Evolutionary conservation across 148 eudicot species (phyloP), one percentile per base, ranked within the genome.

Genomic region (Camellia sinensis): DNA sequence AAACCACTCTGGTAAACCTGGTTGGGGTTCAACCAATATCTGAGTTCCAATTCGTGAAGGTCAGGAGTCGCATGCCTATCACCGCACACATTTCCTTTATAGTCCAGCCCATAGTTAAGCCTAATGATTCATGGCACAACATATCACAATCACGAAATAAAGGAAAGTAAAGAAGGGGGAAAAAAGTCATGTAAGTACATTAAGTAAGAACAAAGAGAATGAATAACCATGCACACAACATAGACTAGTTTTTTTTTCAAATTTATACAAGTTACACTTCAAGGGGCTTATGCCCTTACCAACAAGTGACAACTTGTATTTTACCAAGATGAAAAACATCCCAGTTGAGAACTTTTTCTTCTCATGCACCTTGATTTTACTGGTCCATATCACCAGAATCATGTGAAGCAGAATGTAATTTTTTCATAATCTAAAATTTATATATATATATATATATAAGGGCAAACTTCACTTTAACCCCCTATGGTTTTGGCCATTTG

Each of bases 31-130:
- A 92, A 79, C 95, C 95, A 96, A 80, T 96, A 96, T 82, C 87
- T 91, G 43, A 96, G 89, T 82, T 96, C 95, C 74, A 96, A 80
- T 86, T 89, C 89, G 68, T 83, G 93, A 74, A 96, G 97, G 83
- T 91, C 79, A 18, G 88, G 95, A 80, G 92, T 74, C 6, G 86
- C 92, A 89, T 89, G 92, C 80, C 85, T 92, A 82, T 91, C 92
- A 2, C 99, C 97, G 74, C 99, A 96, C 50, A 96, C 89, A 86
- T 96, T 94, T 19, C 99, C 99, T 85, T 92, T 91, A 78, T 96
- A 96, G 84, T 96, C 99, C 88, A 96, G 70, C 61, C 97, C 99
- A 81, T 89, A 92, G 29, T 74, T 90, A 83, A 96, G 87, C 92
- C 99, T 96, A 85, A 44, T n/a, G 64, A 71, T 80, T 57, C 78